Evolutionary conservation across 2,329 filamentous ascomycete species (phyloP), one percentile per base, ranked within the genome.

Genomic region (Diaporthe ampelina): DNA sequence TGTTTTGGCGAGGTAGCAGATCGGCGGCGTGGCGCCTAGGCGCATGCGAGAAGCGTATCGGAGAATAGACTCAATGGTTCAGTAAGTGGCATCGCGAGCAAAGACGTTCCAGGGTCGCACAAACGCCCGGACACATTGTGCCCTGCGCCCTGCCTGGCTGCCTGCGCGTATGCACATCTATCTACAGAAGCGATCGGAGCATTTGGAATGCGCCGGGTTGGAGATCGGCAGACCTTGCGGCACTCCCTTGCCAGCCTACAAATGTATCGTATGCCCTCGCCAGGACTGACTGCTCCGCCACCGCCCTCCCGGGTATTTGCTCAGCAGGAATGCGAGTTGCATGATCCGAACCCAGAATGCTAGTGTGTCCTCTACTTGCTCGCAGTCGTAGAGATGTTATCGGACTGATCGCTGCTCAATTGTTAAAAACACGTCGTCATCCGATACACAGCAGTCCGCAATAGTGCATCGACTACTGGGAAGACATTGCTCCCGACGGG

Each of bases 1-100:
- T 52, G 63, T 17, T 67, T 67, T 67, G 63, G 45, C 61, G 61
- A 67, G 61, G 43, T 67, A 52, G 45, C 61, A 67, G 63, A 67
- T 67, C 63, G 29, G 63, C 63, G 45, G 21, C 45, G 29, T 67
- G 63, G 63, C 63, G 63, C 29, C 63, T 52, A 29, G 63, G 63
- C 63, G 45, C 43, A 37, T 43, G 24, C 29, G 63, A 29, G 63
- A 67, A 24, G 45, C 45, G 45, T 37, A 17, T 67, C 43, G 63
- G 59, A 65, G 59, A 65, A 65, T n/a, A 65, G 43, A 45, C 29
- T 17, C 17, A 19, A 24, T 3, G 15, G 17, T 7, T 19, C 40
- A 43, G 17, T 15, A 40, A 40, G 37, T 32, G 4, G 21, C 29
- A 13, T 67, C 32, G 48, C 45, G 63, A 37, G 50, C 35, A 37